phyloP scores from a whole-genome alignment of 306 rosid species.

The Carpinus fangiana region DNA sequence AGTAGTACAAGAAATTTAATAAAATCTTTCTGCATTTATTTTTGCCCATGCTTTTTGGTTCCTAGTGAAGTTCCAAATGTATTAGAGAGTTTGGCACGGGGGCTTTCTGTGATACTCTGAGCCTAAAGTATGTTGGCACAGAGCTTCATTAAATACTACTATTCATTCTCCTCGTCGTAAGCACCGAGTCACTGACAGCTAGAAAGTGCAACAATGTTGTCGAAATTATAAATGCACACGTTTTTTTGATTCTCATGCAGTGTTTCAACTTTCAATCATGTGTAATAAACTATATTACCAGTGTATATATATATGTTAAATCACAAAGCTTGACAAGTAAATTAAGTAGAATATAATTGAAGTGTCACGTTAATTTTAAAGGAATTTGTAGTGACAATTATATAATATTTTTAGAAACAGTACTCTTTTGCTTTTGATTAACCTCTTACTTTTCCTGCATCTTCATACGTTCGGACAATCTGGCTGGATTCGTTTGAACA shows the following conservation, averaged over 20 bases:
- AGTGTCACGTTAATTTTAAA: too few species aligned
- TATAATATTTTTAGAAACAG: too few species aligned
- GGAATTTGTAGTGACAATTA: too few species aligned
- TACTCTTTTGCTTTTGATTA: background rate
- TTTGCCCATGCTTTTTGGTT: too few species aligned
- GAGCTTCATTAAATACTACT: background rate
- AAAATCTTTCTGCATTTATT: too few species aligned
- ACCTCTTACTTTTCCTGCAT: background rate
- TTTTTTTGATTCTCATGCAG: background rate
- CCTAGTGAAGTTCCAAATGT: too few species aligned
- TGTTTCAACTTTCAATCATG: background rate
- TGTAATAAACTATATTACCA: background rate
- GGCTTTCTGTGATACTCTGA: too few species aligned
- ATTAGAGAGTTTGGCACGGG: too few species aligned
- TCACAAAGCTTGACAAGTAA: too few species aligned
- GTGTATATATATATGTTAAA: background rate
- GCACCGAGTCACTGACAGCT: background rate
- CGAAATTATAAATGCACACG: background rate
- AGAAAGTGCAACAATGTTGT: conserved; percentile 4
- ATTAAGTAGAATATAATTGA: too few species aligned
- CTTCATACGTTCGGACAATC: background rate
- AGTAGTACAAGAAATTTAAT: too few species aligned
- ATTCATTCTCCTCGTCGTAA: background rate
- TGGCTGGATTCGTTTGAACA: background rate
- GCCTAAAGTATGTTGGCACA: background rate